A percentile compares a stretch with the other conserved stretches of the same genome.
phyloP scores from a whole-genome alignment of 129 eudicot genomes.

The Sambucus nigra region DNA sequence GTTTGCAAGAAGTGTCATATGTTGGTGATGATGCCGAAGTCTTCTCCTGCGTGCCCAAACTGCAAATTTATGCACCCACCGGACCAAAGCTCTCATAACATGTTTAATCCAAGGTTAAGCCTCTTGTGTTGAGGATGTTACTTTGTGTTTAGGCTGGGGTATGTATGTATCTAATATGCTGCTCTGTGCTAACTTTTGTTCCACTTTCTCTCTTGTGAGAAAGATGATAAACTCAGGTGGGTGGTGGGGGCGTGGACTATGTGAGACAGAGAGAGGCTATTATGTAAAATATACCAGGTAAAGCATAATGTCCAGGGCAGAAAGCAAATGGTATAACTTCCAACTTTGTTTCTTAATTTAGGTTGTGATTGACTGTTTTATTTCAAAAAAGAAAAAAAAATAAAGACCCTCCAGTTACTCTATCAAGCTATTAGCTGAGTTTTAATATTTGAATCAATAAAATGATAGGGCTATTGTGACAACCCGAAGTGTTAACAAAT shows the following conservation, averaged over 20 bases:
- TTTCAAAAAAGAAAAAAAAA: too few species aligned
- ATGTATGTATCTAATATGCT: not conserved
- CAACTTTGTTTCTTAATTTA: not conserved
- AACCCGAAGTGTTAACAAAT: too few species aligned
- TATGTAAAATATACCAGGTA: conserved; percentile 2
- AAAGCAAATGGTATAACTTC: not conserved
- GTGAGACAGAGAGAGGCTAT: not conserved
- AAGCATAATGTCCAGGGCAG: not conserved
- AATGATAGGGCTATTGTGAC: too few species aligned
- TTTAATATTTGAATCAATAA: too few species aligned
- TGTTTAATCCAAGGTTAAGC: conserved; percentile 46
- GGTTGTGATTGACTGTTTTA: not conserved
- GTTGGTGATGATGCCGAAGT: conserved; percentile 84
- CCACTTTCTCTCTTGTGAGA: not conserved
- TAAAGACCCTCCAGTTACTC: too few species aligned
- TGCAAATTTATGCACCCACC: conserved; percentile 88
- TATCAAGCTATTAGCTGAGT: not conserved
- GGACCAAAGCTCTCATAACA: conserved; percentile 29
- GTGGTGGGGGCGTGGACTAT: not conserved
- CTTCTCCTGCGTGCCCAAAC: conserved; percentile 71
- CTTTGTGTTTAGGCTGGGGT: not conserved
- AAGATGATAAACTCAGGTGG: not conserved
- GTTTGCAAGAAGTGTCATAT: conserved; percentile 80
- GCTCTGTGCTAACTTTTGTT: not conserved
- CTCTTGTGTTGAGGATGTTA: conserved; percentile 33